Evolutionary conservation across 495 filamentous ascomycete genomes (phyloP), one percentile per base, ranked within the genome.

Genomic region (Aspergillus bridgeri): DNA sequence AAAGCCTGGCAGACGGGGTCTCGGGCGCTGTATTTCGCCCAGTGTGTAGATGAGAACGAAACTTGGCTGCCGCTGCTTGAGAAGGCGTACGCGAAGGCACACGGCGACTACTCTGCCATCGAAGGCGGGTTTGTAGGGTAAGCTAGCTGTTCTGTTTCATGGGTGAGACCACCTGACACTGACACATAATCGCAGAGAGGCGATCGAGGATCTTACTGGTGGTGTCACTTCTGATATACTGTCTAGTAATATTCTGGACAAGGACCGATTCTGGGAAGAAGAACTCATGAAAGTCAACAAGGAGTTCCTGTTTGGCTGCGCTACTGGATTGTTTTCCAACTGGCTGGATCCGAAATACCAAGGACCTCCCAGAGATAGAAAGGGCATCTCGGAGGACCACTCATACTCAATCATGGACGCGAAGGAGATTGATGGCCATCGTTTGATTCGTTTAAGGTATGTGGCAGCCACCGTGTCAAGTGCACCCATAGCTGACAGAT

Each of bases 31-130:
- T 92, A 89, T 62, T 96, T 95, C 74, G 90, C 91, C 1, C 89
- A 91, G 62, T 96, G 92, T 69, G 82, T 84, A 61, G 84, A 92
- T 64, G 79, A 84, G 22, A 92, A 95, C 65, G 93, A 98, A 75
- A 98, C 91, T 0, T 98, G 93, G 93, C 76, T 98, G 23, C 93
- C 93, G 1, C 73, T 98, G 48, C 81, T 98, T 3, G 93, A 98
- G 66, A 98, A 98, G 71, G 93, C 93, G 0, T 98, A 94, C 72
- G 93, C 93, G 47, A 98, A 98, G 69, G 92, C 91, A 11, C 93
- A 98, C 63, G 91, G 91, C 3, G 90, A 94, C 67, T 96, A 88
- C 64, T 79, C 83, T 11, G 80, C 91, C 1, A 91, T 96, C 48
- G 87, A 93, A 58, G 91, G 91, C 19, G 92, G 92, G 2, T 92